Evolutionary conservation across 2,329 filamentous ascomycete species (phyloP).

Genomic region (Simplicillium sp.): DNA sequence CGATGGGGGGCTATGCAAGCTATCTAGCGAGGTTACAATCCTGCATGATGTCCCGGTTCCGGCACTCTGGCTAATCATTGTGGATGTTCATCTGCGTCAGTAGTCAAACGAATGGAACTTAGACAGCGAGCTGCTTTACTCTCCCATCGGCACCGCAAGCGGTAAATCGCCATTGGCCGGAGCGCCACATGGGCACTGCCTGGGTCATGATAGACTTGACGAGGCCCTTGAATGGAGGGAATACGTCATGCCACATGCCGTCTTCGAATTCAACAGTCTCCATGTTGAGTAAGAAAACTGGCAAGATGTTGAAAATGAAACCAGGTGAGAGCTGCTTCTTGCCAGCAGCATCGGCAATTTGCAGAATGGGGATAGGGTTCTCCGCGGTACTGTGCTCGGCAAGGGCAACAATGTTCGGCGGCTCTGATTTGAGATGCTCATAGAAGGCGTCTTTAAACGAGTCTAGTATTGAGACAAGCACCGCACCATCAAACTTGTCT

Average conservation of each 20-base stretch:
- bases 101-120: neutral
- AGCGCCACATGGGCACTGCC: conserved; percentile 11
- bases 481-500: conserved; percentile 26
- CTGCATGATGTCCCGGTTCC: too few species aligned
- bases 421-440: conserved; percentile 26
- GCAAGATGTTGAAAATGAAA: conserved; percentile 12
- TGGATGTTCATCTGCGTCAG: too few species aligned
- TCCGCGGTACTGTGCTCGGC: conserved; percentile 11
- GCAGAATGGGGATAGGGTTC: conserved; percentile 12
- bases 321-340: conserved; percentile 11
- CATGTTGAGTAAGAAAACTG: conserved; percentile 15
- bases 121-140: conserved; percentile 8
- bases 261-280: conserved; percentile 12
- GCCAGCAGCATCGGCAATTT: conserved; percentile 11
- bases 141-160: conserved; percentile 8
- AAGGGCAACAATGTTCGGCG: conserved; percentile 10
- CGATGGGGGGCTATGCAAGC: too few species aligned
- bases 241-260: conserved; percentile 15
- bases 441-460: conserved; percentile 33
- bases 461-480: conserved; percentile 32
- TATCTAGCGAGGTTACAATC: too few species aligned
- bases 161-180: conserved; percentile 12
- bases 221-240: conserved; percentile 8
- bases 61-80: too few species aligned
- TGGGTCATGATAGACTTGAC: conserved; percentile 7